Percentiles rank a stretch among this genome's conserved stretches.
Conservation (phyloP, 768 basidiomycete genomes). For the Infundibulicybe gibba region DNA sequence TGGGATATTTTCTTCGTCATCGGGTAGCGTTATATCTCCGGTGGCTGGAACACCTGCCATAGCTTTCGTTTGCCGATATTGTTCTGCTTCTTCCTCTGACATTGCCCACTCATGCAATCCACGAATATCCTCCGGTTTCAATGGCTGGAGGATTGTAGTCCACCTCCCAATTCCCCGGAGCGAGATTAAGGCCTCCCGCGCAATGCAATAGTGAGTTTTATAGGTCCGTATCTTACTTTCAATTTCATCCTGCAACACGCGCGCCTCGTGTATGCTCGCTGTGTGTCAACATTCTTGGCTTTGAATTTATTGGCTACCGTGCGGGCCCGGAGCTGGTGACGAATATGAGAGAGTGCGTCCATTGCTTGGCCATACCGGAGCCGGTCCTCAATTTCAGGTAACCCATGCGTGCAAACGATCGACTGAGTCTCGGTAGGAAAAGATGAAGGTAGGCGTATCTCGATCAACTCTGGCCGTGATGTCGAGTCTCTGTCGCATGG, state of each 20-base stretch:
- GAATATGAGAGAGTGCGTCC: conserved; percentile 14
- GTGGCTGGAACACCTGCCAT: conserved; percentile 6
- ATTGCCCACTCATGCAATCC: conserved; percentile 5
- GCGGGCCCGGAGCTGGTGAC: conserved; percentile 4
- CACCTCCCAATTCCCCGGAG: background rate
- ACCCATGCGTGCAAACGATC: too few species aligned
- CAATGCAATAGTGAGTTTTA: background rate
- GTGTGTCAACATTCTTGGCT: too few species aligned
- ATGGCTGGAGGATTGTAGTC: conserved; percentile 1
- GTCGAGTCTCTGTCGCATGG: too few species aligned
- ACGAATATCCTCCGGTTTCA: conserved; percentile 8
- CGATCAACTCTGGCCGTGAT: too few species aligned
- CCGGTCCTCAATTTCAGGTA: conserved; percentile 7
- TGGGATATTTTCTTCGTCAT: conserved; percentile 1
- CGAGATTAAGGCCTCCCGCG: background rate
- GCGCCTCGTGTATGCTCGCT: background rate
- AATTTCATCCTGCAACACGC: conserved; percentile 8
- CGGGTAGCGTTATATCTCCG: background rate
- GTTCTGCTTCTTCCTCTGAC: too few species aligned
- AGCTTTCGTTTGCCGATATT: conserved; percentile 1
- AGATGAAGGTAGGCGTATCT: too few species aligned
- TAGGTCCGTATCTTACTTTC: conserved; percentile 4
- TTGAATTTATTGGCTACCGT: too few species aligned
- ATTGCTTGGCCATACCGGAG: conserved; percentile 10
- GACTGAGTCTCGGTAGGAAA: too few species aligned